Conservation (phyloP, 768 basidiomycete genomes). For the Tricholoma flavovirens region DNA sequence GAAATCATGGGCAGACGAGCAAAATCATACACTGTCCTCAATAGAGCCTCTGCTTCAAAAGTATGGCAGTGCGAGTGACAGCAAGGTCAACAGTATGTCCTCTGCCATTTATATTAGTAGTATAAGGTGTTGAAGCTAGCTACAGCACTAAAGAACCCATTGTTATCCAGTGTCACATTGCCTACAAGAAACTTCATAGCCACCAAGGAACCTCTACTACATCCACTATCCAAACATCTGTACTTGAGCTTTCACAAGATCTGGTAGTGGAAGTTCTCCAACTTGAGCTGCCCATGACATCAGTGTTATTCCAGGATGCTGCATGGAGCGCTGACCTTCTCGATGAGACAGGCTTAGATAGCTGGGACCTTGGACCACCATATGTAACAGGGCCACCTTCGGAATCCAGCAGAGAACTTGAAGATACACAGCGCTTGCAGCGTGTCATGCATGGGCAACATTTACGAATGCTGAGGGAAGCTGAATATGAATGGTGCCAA, state of each 20-base stretch:
- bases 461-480: conserved; percentile 3
- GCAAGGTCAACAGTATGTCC: too few relatives aligned
- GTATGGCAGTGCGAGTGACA: too few relatives aligned
- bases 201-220: neutral
- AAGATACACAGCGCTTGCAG: neutral
- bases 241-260: too few relatives aligned
- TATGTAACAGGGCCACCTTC: neutral
- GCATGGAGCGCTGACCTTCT: neutral
- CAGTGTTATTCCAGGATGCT: neutral
- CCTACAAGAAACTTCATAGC: too few relatives aligned
- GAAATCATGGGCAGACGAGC: too few relatives aligned
- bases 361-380: conserved; percentile 1
- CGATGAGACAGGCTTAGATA: neutral
- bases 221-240: neutral
- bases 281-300: conserved; percentile 1
- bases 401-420: neutral
- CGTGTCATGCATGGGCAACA: conserved; percentile 1
- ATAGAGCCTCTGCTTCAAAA: too few relatives aligned
- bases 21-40: too few relatives aligned
- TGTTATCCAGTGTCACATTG: too few relatives aligned
- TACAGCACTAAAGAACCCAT: too few relatives aligned
- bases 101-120: too few relatives aligned
- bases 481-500: neutral
- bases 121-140: too few relatives aligned
- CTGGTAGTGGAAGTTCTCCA: too few relatives aligned